Percentiles rank a stretch among this genome's conserved stretches.
Evolutionary conservation across 179 eudicot genomes (phyloP).

Genomic region (Nepenthes alata): DNA sequence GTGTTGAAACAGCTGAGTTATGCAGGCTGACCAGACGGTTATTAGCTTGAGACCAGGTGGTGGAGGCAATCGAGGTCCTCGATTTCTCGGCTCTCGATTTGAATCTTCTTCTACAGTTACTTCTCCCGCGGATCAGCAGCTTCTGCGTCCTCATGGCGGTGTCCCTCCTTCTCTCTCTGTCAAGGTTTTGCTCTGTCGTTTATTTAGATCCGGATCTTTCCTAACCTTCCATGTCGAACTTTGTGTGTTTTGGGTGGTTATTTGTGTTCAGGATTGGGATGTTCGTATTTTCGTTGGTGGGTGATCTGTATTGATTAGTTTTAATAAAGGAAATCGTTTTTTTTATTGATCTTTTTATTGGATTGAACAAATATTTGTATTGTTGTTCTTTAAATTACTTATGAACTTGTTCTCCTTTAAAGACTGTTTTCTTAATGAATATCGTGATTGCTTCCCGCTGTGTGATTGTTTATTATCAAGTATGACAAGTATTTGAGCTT

Average conservation of each 20-base stretch:
- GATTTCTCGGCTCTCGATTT: slow-evolving; percentile 50
- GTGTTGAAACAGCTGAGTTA: slow-evolving; percentile 24
- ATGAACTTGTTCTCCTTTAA: no score
- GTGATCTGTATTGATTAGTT: no score
- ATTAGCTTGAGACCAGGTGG: slow-evolving; percentile 98
- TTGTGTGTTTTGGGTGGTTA: neutral
- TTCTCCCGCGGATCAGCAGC: slow-evolving; percentile 32
- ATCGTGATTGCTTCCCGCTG: no score
- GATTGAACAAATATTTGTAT: no score
- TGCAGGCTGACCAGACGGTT: slow-evolving; percentile 91
- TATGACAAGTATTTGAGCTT: no score
- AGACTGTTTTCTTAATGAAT: no score
- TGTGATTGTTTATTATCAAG: no score
- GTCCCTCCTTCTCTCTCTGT: slow-evolving; percentile 25
- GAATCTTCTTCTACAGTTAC: slow-evolving; percentile 30
- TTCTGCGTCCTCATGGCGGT: slow-evolving; percentile 71
- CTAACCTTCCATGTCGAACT: slow-evolving; percentile 1
- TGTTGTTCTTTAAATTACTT: no score
- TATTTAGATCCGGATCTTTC: neutral
- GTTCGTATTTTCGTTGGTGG: no score
- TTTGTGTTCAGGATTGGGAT: neutral
- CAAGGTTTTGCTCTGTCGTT: slow-evolving; percentile 31
- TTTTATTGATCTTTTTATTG: no score
- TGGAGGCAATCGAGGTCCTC: slow-evolving; percentile 40
- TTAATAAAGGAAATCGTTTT: no score